A percentile compares a stretch with the other conserved stretches of the same genome.
These are phyloP conservation scores for Lactarius psammicola DNA, from an alignment of 768 basidiomycete genomes.

Conservation along the genomic window DNA sequence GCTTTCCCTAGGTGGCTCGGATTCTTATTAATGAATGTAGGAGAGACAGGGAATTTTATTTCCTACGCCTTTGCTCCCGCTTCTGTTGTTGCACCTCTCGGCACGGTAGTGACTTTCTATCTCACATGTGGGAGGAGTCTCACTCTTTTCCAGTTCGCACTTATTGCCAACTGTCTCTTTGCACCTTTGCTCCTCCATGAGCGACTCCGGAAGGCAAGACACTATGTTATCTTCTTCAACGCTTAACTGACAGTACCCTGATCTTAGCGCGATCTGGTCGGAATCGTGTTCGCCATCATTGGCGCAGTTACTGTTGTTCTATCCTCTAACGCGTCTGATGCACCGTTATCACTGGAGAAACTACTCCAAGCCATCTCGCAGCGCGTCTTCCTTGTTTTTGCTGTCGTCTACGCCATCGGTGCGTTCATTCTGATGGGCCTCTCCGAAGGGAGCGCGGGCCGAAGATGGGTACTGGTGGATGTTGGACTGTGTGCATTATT, in stretches of 20 bases:
- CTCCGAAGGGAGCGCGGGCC: constrained; percentile 63
- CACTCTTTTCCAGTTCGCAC: constrained; percentile 59
- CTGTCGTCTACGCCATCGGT: constrained; percentile 56
- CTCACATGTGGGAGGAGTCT: constrained; percentile 18
- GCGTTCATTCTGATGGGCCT: constrained; percentile 61
- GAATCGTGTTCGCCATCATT: constrained; percentile 75
- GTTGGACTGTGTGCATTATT: constrained; percentile 85
- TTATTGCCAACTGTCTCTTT: constrained; percentile 95
- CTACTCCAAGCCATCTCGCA: constrained; percentile 69
- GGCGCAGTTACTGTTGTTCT: constrained; percentile 94
- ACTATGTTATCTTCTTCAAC: constrained; percentile 22
- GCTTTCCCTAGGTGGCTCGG: constrained; percentile 74
- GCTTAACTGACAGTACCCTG: constrained; percentile 23
- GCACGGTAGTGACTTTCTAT: constrained; percentile 63
- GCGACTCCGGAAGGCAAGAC: constrained; percentile 68
- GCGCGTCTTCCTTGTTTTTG: constrained; percentile 72
- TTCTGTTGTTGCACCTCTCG: constrained; percentile 90
- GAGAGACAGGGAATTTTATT: constrained; percentile 87
- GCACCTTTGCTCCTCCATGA: constrained; percentile 84
- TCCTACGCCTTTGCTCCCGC: constrained; percentile 90
- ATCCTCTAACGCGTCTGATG: constrained; percentile 68
- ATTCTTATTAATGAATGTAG: constrained; percentile 84
- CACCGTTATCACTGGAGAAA: constrained; percentile 62
- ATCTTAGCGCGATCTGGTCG: constrained; percentile 68
- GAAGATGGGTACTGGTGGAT: constrained; percentile 75